These are phyloP conservation scores for Paecilomyces formosus DNA, from an alignment of 2,329 filamentous ascomycete species.

Conservation along the genomic window DNA sequence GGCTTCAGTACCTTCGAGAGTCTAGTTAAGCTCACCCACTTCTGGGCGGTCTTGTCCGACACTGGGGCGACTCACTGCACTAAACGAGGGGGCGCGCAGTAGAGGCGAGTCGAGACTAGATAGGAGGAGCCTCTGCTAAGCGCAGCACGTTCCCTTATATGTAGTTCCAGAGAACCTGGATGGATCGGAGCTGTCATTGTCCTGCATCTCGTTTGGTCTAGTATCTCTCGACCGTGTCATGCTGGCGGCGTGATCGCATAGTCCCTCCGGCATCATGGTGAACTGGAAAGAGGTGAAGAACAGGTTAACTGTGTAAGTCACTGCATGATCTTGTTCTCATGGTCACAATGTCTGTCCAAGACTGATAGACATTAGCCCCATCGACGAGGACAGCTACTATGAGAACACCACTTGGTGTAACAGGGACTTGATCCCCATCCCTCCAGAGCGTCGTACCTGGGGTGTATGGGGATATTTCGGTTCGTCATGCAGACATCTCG, in stretches of 20 bases:
- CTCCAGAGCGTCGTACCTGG: conserved; percentile 18
- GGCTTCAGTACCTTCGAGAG: background rate
- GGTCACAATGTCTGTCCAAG: background rate
- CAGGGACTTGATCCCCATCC: conserved; percentile 21
- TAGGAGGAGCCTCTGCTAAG: background rate
- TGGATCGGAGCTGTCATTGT: background rate
- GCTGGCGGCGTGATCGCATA: background rate
- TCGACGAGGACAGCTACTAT: conserved; percentile 14
- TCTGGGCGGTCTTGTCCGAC: background rate
- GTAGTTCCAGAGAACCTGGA: background rate
- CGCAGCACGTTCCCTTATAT: background rate
- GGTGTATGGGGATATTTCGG: conserved; percentile 17
- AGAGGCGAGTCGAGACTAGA: background rate
- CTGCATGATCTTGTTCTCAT: background rate
- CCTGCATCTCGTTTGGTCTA: background rate
- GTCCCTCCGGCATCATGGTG: background rate
- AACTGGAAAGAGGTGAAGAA: background rate
- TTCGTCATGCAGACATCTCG: conserved; percentile 2
- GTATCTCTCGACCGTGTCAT: background rate
- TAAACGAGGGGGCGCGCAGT: background rate
- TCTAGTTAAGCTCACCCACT: background rate
- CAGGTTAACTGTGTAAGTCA: background rate
- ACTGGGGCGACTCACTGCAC: background rate
- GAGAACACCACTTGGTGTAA: conserved; percentile 20
- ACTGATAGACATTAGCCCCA: conserved; percentile 6